phyloP scores from a whole-genome alignment of 2,329 filamentous ascomycete species.

The Anthostomella pinea region DNA sequence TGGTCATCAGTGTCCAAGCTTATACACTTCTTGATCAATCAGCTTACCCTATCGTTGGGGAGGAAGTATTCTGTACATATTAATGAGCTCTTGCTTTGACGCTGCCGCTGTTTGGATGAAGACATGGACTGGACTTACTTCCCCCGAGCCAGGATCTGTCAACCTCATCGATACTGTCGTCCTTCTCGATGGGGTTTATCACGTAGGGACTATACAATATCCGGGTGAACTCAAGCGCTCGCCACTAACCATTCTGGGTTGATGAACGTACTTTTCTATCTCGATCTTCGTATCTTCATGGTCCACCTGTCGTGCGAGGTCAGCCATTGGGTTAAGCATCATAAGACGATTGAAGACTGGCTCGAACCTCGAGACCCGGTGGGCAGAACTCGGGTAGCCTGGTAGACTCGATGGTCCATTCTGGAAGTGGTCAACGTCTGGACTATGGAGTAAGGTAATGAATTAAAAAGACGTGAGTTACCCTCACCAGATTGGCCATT shows the following conservation, averaged over 20 bases:
- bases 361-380: conserved; percentile 7
- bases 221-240: too few relatives aligned
- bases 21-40: too few relatives aligned
- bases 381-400: conserved; percentile 6
- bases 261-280: conserved; percentile 4
- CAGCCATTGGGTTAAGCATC: too few relatives aligned
- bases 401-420: conserved; percentile 5
- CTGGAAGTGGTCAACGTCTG: not conserved
- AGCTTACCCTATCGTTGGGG: conserved; percentile 8
- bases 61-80: conserved; percentile 13
- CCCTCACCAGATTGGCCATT: not conserved
- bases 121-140: too few relatives aligned
- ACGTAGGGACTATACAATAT: too few relatives aligned
- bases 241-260: too few relatives aligned
- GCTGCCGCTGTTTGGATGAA: too few relatives aligned
- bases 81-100: too few relatives aligned
- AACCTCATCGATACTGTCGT: conserved; percentile 1
- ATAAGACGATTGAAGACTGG: too few relatives aligned
- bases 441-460: too few relatives aligned
- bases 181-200: conserved; percentile 5
- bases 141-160: conserved; percentile 2
- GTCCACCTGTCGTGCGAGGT: not conserved
- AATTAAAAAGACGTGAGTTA: too few relatives aligned
- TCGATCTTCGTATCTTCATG: not conserved
- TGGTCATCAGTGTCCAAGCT: too few relatives aligned